Percentiles rank a stretch among this genome's conserved stretches.
phyloP scores from a whole-genome alignment of 2,329 filamentous ascomycete genomes.

The Pseudohalonectria lignicola region DNA sequence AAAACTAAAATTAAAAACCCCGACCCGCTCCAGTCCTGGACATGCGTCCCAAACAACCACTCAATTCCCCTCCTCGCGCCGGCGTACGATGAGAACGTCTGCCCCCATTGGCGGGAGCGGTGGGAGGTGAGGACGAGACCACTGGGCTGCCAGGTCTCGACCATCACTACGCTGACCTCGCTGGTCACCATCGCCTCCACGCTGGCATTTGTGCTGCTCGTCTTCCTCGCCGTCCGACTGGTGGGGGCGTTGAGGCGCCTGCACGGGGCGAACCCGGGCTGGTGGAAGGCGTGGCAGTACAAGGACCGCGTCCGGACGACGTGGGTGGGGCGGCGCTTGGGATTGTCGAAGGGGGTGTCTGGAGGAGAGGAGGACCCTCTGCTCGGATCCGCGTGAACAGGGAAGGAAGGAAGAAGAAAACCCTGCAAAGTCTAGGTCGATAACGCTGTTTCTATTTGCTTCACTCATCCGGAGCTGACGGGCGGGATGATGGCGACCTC shows the following conservation, averaged over 20 bases:
- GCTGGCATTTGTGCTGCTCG: slow-evolving; percentile 13
- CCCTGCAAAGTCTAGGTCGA: too few relatives aligned
- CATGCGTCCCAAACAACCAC: slow-evolving; percentile 41
- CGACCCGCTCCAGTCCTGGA: slow-evolving; percentile 42
- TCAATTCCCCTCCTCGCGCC: slow-evolving; percentile 36
- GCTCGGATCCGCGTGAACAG: slow-evolving; percentile 8
- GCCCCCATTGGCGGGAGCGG: slow-evolving; percentile 37
- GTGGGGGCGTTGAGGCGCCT: slow-evolving; percentile 6
- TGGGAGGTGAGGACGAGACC: slow-evolving; percentile 28
- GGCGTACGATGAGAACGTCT: slow-evolving; percentile 35
- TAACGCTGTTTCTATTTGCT: too few relatives aligned
- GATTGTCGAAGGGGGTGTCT: background rate
- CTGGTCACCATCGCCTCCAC: slow-evolving; percentile 21
- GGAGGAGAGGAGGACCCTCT: slow-evolving; percentile 10
- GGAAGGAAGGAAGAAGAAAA: too few relatives aligned
- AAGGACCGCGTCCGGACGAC: background rate
- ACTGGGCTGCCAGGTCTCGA: slow-evolving; percentile 29
- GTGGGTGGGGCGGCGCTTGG: background rate
- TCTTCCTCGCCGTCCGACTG: slow-evolving; percentile 9
- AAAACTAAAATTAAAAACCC: too few relatives aligned
- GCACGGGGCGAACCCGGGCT: slow-evolving; percentile 2
- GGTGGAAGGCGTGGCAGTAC: background rate
- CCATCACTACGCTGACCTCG: slow-evolving; percentile 25
- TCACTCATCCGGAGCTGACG: slow-evolving; percentile 72
- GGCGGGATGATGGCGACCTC: slow-evolving; percentile 84